Evolutionary conservation across 2,329 filamentous ascomycete genomes (phyloP), one percentile per base, ranked within the genome.

Genomic region (Xylariaceae sp.): DNA sequence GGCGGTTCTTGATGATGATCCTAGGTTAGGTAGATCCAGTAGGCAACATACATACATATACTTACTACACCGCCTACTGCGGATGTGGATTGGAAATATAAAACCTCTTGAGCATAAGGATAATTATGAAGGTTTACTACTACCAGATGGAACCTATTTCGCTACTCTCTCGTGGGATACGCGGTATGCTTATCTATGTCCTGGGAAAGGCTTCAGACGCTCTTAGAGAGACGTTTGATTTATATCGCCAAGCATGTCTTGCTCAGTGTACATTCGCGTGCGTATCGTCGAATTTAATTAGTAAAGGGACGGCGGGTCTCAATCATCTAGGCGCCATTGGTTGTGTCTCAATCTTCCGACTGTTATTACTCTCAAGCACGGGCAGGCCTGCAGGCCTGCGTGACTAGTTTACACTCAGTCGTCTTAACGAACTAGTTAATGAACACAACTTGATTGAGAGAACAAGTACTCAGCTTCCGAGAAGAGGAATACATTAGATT

Each of bases 401-500:
- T 42, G 19, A 8, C 40, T 27, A 3, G n/a, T 29, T 42, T 27
- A 3, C 4, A 8, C 40, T 29, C n/a, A 8, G 29, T 42, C 40
- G 3, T 8, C 6, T 27, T 26, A 8, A 3, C 19, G 40, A 5
- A 5, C 29, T 27, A 9, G 3, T 41, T 6, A 1, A 5, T 29
- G 6, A 12, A 6, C n/a, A 37, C 11, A 42, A 45, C 30, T 26
- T 51, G 31, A 35, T 47, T 12, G 27, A 31, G 30, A 12, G 50
- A 47, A 11, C 43, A 32, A 47, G 34, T 29, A 52, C 11, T 51
- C 45, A 12, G 40, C 40, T 44, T 12, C 31, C 48, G 30, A 34
- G 42, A 50, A 50, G 47, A 26, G 32, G 52, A 56, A 40, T 8
- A 53, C 27, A 26, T n/a, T 34, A 52, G 7, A 42, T 47, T 34